Base-by-base conservation (phyloP, 768 basidiomycete genomes). In the Myochromella boudieri region DNA sequence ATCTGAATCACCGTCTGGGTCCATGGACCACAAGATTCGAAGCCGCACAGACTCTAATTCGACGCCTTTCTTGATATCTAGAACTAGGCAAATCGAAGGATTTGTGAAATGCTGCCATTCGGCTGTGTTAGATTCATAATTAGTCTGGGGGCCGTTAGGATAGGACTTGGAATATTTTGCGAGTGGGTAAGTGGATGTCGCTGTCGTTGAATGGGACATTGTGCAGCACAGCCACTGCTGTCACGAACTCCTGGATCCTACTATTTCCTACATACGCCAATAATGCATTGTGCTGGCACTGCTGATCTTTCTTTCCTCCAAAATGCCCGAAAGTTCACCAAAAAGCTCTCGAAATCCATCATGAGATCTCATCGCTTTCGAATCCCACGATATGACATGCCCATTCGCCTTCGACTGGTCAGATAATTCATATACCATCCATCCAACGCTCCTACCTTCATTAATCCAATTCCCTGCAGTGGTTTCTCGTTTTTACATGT, bases 101-200 rank as follows among this genome's bases (percentile, higher is more conserved):
- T 90, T 87, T 15, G 77, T 76, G 55, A 83, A 89, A 58, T 90
- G 87, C 57, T 88, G 84, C 88, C 88, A 91, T 60, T 87, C 85
- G 2, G 70, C 58, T 26, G 71, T 63, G 14, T 28, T 50, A 14
- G 51, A 45, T 26, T 64, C 59, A 17, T 55, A 33, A 25, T 58
- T 53, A 38, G 34, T 36, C 28, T 66, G 57, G 8, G 54, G 43
- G 17, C 44, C 49, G n/a, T 49, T 54, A 21, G 80, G 76, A 57
- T 84, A 82, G 20, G 84, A 82, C 42, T 81, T 74, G 38, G 86
- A 89, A 58, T 88, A 88, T 60, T 87, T 87, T 44, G 62, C 58
- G 21, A 87, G 68, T 11, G 70, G 48, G 57, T 82, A 85, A 15
- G 75, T 79, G 0, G 77, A 71, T 2, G 82, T 78, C 25, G 80